Percentiles rank a stretch among this genome's conserved stretches.
These are phyloP conservation scores for Xerocomellus chrysenteron DNA, from an alignment of 768 basidiomycete species.

Conservation along the genomic window DNA sequence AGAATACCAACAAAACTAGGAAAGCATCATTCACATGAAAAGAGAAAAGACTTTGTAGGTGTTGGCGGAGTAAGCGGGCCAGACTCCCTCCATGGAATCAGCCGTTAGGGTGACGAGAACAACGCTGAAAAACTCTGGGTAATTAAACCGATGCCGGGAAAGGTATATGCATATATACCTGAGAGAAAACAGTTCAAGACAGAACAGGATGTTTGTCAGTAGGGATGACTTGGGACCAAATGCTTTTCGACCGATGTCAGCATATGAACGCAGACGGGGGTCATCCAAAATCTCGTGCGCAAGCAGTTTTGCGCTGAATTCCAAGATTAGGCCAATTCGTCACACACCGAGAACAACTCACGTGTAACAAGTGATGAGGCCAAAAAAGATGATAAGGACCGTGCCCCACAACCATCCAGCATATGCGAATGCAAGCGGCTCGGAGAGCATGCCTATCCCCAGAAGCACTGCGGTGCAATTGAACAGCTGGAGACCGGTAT, in stretches of 20 bases:
- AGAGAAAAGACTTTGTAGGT: slow-evolving; percentile 77
- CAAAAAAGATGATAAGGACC: slow-evolving; percentile 71
- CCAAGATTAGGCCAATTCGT: slow-evolving; percentile 1
- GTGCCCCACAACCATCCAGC: slow-evolving; percentile 87
- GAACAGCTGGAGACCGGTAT: slow-evolving; percentile 57
- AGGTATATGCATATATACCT: slow-evolving; percentile 43
- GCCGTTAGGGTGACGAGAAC: slow-evolving; percentile 87
- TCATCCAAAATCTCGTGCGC: slow-evolving; percentile 74
- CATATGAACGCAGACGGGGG: slow-evolving; percentile 71
- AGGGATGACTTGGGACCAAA: slow-evolving; percentile 74
- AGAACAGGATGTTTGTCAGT: slow-evolving; percentile 72
- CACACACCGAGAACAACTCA: slow-evolving; percentile 38
- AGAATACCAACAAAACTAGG: not conserved
- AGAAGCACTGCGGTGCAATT: slow-evolving; percentile 84
- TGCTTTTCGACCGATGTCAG: slow-evolving; percentile 87
- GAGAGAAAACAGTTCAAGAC: slow-evolving; percentile 83
- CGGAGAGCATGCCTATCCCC: slow-evolving; percentile 86
- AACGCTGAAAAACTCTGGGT: slow-evolving; percentile 48
- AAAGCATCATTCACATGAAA: slow-evolving; percentile 51
- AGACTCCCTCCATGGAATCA: slow-evolving; percentile 76
- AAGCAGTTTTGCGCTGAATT: slow-evolving; percentile 77
- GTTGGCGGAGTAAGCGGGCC: slow-evolving; percentile 63
- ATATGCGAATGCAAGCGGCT: slow-evolving; percentile 88
- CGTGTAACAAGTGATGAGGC: slow-evolving; percentile 86
- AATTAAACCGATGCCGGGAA: not conserved